phyloP scores from a whole-genome alignment of 441 rosid genomes.

The Lepidium campestre region DNA sequence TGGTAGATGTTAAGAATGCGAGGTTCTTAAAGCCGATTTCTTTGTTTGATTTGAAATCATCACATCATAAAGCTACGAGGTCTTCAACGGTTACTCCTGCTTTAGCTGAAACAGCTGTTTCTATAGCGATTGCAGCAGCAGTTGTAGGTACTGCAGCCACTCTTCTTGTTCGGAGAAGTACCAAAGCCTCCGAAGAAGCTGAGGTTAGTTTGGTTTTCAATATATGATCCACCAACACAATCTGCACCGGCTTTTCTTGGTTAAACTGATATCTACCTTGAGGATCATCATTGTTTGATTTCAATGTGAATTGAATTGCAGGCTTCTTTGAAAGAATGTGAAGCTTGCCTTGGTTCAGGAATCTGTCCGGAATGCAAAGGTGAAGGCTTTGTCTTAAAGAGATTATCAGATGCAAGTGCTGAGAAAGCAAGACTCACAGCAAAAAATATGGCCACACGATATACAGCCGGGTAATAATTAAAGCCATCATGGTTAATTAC shows the following conservation, averaged over 20 bases:
- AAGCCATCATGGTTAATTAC: background rate
- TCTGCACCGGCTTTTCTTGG: background rate
- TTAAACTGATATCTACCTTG: background rate
- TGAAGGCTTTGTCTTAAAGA: conserved; percentile 81
- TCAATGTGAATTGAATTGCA: conserved; percentile 16
- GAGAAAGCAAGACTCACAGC: conserved; percentile 73
- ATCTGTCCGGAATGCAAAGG: conserved; percentile 86
- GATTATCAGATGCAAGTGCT: conserved; percentile 61
- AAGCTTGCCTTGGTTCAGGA: conserved; percentile 77
- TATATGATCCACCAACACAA: background rate
- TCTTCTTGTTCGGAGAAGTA: conserved; percentile 52
- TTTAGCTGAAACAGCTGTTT: conserved; percentile 68
- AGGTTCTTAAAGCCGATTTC: conserved; percentile 31
- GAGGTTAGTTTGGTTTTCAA: conserved; percentile 33
- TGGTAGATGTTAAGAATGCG: conserved; percentile 33
- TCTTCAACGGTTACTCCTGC: conserved; percentile 30
- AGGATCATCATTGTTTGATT: background rate
- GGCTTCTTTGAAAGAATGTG: conserved; percentile 60
- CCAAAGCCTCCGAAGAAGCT: conserved; percentile 43
- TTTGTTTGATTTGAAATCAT: conserved; percentile 21
- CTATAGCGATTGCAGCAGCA: conserved; percentile 71
- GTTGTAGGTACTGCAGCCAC: conserved; percentile 86
- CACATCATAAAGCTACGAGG: background rate
- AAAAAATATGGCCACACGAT: conserved; percentile 83
- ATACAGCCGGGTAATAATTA: conserved; percentile 72